These are phyloP conservation scores for Acanthamoeba royreba DNA, from an alignment of 208 protist species.

Conservation along the genomic window DNA sequence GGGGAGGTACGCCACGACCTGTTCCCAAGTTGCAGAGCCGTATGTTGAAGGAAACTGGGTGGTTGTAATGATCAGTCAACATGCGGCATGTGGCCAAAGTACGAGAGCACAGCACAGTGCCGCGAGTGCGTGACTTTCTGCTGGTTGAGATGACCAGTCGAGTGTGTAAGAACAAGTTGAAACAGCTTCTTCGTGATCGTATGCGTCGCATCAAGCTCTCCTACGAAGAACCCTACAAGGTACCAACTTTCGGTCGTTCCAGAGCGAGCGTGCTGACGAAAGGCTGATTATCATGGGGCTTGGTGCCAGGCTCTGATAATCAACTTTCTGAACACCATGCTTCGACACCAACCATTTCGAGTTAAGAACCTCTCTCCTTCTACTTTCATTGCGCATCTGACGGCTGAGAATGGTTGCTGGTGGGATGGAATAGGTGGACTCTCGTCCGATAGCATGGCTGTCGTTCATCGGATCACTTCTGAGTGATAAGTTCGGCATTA, in stretches of 20 bases:
- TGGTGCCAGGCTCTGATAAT: constrained; percentile 2
- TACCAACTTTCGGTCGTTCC: neutral
- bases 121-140: neutral
- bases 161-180: constrained; percentile 42
- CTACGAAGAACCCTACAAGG: constrained; percentile 48
- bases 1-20: neutral
- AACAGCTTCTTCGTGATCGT: neutral
- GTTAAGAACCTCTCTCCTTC: too few species aligned
- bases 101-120: neutral
- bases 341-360: constrained; percentile 7
- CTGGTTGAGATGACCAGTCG: constrained; percentile 15
- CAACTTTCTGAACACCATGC: constrained; percentile 50
- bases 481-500: constrained; percentile 14
- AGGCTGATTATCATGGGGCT: too few species aligned
- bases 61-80: too few species aligned
- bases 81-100: constrained; percentile 12
- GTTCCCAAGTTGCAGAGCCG: neutral
- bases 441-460: constrained; percentile 24
- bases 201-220: constrained; percentile 34
- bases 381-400: neutral
- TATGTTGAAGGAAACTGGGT: too few species aligned
- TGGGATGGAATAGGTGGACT: neutral
- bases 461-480: neutral
- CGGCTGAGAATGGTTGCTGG: too few species aligned
- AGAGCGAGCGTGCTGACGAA: too few species aligned